A percentile compares a stretch with the other conserved stretches of the same genome.
These are phyloP conservation scores for Larix sibirica DNA, from an alignment of 83 land plant genomes.

Conservation along the genomic window DNA sequence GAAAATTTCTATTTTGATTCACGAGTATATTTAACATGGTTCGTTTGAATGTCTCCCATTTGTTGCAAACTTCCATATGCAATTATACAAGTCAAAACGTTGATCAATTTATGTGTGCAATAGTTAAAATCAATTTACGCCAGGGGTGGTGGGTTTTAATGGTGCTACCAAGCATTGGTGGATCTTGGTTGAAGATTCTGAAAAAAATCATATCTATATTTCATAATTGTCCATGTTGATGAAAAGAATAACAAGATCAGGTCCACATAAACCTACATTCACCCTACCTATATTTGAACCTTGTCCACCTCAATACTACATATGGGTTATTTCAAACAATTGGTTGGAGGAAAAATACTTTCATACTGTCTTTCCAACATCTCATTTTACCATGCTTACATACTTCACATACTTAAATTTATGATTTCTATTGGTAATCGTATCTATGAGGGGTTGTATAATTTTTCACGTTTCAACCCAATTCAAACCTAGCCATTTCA, in stretches of 20 bases:
- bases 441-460: constrained; percentile 78
- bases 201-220: constrained; percentile 95
- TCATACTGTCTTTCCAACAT: constrained; percentile 60
- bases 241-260: constrained; percentile 78
- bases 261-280: constrained; percentile 77
- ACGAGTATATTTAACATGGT: constrained; percentile 85
- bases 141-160: constrained; percentile 91
- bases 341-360: constrained; percentile 87
- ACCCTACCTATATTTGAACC: constrained; percentile 98
- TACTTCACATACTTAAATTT: constrained; percentile 87
- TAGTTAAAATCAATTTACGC: constrained; percentile 93
- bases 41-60: constrained; percentile 79
- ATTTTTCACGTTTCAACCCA: constrained; percentile 94
- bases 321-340: constrained; percentile 88
- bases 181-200: constrained; percentile 99
- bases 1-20: constrained; percentile 91
- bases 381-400: constrained; percentile 12
- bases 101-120: constrained; percentile 92
- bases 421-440: constrained; percentile 70
- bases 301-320: constrained; percentile 90
- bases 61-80: constrained; percentile 41
- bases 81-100: constrained; percentile 94
- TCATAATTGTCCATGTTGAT: constrained; percentile 84
- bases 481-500: constrained; percentile 97
- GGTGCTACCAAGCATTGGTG: constrained; percentile 92